Percentiles rank a stretch among this genome's conserved stretches.
phyloP scores from a whole-genome alignment of 306 rosid species.

The Gastrolobium villosum region DNA sequence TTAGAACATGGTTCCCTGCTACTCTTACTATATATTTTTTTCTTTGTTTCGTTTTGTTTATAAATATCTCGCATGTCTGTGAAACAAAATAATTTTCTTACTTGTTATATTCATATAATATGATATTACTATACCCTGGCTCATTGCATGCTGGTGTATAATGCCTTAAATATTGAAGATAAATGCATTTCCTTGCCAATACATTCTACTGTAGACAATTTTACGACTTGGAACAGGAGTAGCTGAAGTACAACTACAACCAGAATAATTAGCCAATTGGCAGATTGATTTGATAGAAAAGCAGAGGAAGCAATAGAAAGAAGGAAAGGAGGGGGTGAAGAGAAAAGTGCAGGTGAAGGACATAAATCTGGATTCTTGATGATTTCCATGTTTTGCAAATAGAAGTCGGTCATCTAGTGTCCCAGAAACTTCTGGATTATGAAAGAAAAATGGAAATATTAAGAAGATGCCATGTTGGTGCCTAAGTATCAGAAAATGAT shows the following conservation, averaged over 20 bases:
- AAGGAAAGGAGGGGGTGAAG: background rate
- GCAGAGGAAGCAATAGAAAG: background rate
- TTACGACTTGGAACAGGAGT: slow-evolving; percentile 11
- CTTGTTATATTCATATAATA: background rate
- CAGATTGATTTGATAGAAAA: slow-evolving; percentile 17
- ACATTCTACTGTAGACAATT: slow-evolving; percentile 20
- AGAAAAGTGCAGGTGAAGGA: background rate
- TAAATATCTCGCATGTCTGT: background rate
- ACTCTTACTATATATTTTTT: background rate
- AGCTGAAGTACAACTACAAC: background rate
- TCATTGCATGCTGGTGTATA: slow-evolving; percentile 1
- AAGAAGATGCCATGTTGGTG: slow-evolving; percentile 2
- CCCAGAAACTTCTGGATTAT: slow-evolving; percentile 2
- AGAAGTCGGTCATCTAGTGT: background rate
- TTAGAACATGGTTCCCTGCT: slow-evolving; percentile 14
- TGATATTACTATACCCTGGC: background rate
- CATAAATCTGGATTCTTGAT: background rate
- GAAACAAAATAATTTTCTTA: background rate
- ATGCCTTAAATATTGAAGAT: background rate
- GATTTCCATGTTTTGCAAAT: slow-evolving; percentile 11
- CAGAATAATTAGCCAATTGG: slow-evolving; percentile 18
- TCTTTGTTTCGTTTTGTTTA: background rate
- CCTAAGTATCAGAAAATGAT: background rate
- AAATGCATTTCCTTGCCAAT: slow-evolving; percentile 7
- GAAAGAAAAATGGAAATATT: background rate